Evolutionary conservation across 208 protist species (phyloP).

Genomic region (Eutreptiella sp.): DNA sequence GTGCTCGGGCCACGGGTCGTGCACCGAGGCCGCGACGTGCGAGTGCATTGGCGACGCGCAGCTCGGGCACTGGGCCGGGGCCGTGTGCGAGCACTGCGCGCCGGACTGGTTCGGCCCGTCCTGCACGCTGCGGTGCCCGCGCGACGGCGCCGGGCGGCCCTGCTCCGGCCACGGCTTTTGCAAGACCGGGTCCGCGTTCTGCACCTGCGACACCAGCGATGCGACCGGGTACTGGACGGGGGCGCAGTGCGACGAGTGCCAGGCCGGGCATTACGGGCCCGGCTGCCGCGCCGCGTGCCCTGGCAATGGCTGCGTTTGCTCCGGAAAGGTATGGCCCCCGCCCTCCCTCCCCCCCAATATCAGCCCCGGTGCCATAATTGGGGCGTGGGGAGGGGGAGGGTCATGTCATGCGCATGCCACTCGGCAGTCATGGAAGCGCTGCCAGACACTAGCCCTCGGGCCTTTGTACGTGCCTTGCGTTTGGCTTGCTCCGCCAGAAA

Average conservation of each 20-base stretch:
- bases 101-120: background rate
- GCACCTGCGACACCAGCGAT: background rate
- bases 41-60: no score
- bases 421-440: no score
- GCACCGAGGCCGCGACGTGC: background rate
- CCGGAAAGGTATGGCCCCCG: no score
- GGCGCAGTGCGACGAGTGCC: constrained; percentile 9
- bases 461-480: background rate
- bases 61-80: no score
- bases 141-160: background rate
- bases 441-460: background rate
- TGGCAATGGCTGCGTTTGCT: constrained; percentile 10
- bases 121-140: background rate
- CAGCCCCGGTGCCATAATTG: no score
- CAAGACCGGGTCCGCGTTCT: background rate
- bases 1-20: no score
- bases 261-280: constrained; percentile 9
- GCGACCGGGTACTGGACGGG: constrained; percentile 24
- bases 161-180: constrained; percentile 10
- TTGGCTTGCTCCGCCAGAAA: background rate
- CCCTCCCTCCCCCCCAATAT: no score
- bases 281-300: constrained; percentile 18
- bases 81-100: no score
- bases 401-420: no score
- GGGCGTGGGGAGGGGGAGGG: no score